Evolutionary conservation across 148 eudicot species (phyloP).

Genomic region (Chenopodium formosanum): DNA sequence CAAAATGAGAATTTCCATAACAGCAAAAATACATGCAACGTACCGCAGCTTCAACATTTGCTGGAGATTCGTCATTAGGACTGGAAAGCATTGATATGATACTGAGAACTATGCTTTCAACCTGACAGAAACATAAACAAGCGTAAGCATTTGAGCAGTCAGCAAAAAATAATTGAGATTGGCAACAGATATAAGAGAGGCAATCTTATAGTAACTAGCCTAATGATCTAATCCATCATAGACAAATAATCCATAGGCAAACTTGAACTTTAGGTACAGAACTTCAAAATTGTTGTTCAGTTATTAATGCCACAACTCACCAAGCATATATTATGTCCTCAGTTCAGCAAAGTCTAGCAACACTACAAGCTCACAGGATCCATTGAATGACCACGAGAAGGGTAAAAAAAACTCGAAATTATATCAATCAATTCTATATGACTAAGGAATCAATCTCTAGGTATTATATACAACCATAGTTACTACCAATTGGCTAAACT

Average conservation of each 20-base stretch:
- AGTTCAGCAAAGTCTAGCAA: not conserved
- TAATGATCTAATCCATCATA: not conserved
- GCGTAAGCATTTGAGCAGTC: conserved; percentile 12
- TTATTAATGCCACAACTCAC: not conserved
- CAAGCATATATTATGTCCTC: not conserved
- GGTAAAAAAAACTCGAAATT: not conserved
- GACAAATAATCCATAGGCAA: not conserved
- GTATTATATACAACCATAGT: not conserved
- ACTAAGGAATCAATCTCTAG: not conserved
- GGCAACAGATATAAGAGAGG: not conserved
- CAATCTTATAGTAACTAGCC: too few relatives aligned
- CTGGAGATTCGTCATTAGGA: conserved; percentile 74
- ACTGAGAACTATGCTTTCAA: conserved; percentile 66
- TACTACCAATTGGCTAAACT: not conserved
- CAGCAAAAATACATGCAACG: conserved; percentile 14
- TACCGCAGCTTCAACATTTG: conserved; percentile 76
- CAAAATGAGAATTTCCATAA: not conserved
- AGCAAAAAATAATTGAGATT: not conserved
- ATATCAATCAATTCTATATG: not conserved
- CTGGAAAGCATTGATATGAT: conserved; percentile 70
- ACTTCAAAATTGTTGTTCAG: not conserved
- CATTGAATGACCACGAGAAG: not conserved
- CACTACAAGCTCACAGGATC: not conserved
- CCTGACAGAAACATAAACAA: conserved; percentile 28
- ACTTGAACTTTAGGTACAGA: not conserved